Conservation (phyloP, 805 yeast species). For the Sungouiozyma ichnusensis region DNA sequence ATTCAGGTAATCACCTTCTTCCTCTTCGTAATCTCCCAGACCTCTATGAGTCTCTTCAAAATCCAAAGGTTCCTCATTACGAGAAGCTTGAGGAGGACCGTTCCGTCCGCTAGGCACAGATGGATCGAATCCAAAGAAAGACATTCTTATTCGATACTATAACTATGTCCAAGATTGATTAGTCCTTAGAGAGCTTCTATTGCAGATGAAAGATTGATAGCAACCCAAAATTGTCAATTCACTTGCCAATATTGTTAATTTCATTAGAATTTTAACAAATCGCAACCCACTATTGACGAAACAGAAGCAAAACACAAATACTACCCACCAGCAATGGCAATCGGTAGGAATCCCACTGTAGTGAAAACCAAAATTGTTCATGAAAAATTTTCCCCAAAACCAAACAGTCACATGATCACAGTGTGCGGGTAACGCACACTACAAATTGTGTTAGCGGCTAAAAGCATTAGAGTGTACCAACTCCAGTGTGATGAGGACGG, state of each 20-base stretch:
- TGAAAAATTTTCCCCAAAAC: not conserved
- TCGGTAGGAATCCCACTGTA: no score
- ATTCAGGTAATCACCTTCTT: conserved; percentile 52
- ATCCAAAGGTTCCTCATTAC: conserved; percentile 37
- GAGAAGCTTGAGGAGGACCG: not conserved
- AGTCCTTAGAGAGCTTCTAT: not conserved
- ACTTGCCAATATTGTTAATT: not conserved
- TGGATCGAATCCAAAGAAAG: conserved; percentile 29
- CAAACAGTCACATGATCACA: not conserved
- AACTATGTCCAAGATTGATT: no score
- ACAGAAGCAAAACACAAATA: not conserved
- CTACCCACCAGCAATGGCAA: not conserved
- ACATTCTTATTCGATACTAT: conserved; percentile 13
- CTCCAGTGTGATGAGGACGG: not conserved
- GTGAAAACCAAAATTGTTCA: not conserved
- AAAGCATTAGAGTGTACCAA: not conserved
- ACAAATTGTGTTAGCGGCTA: not conserved
- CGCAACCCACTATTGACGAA: not conserved
- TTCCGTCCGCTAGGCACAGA: conserved; percentile 8
- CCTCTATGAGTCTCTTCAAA: conserved; percentile 82
- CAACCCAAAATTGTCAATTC: not conserved
- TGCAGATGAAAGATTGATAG: not conserved
- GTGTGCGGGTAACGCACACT: not conserved
- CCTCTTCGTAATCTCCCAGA: conserved; percentile 57
- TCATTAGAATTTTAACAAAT: no score